Percentiles rank a stretch among this genome's conserved stretches.
Conservation (phyloP, 2,329 filamentous ascomycete genomes). For the Lecanicillium sp. region DNA sequence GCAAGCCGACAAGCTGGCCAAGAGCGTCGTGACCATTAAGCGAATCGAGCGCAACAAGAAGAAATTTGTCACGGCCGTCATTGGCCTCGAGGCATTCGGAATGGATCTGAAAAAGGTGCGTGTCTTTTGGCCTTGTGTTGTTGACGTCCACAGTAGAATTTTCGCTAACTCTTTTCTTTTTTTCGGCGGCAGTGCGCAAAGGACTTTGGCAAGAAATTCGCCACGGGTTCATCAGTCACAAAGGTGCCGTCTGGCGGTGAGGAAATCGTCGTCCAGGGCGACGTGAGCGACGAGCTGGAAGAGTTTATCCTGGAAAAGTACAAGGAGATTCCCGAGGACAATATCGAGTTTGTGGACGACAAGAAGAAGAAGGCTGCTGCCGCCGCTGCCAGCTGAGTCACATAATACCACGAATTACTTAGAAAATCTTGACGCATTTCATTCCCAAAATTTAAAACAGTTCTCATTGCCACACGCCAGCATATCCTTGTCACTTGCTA, state of each 20-base stretch:
- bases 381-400: constrained; percentile 10
- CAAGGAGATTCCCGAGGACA: constrained; percentile 85
- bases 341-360: constrained; percentile 90
- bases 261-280: constrained; percentile 96
- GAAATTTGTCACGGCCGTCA: constrained; percentile 92
- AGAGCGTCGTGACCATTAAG: constrained; percentile 83
- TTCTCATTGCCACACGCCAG: neutral
- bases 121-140: too few species aligned
- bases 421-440: neutral
- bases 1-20: constrained; percentile 73
- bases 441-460: neutral
- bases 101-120: constrained; percentile 80
- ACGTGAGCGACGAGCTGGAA: constrained; percentile 88
- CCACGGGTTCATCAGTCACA: constrained; percentile 86
- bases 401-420: neutral
- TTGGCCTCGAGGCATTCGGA: constrained; percentile 82
- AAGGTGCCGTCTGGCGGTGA: constrained; percentile 80
- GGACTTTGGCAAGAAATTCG: constrained; percentile 98
- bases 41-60: constrained; percentile 97
- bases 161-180: constrained; percentile 1
- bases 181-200: constrained; percentile 59
- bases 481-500: constrained; percentile 3
- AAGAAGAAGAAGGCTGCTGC: constrained; percentile 70
- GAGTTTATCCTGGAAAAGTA: constrained; percentile 89
- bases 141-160: neutral